Conservation (phyloP, 768 basidiomycete species). For the Pleurotus platypus region DNA sequence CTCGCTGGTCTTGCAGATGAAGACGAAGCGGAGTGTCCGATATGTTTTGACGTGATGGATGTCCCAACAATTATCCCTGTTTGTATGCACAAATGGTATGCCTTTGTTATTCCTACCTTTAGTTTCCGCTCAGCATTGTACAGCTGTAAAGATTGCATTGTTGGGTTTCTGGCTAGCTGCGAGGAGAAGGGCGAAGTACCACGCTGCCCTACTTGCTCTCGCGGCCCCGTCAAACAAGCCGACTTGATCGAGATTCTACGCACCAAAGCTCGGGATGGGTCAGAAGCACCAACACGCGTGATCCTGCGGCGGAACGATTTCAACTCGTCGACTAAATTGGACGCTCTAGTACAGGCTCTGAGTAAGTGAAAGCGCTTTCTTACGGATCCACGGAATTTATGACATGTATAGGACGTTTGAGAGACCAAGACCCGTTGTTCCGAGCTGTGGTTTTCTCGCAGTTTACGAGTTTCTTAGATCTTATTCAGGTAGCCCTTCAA, state of each 20-base stretch:
- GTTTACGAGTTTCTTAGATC: conserved; percentile 83
- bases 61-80: conserved; percentile 63
- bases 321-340: conserved; percentile 85
- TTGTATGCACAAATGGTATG: conserved; percentile 78
- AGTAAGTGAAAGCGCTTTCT: conserved; percentile 34
- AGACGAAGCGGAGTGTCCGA: conserved; percentile 64
- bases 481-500: conserved; percentile 69
- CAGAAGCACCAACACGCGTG: conserved; percentile 28
- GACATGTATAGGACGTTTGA: conserved; percentile 46
- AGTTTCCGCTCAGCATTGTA: background rate
- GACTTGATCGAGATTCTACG: conserved; percentile 64
- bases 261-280: conserved; percentile 19
- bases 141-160: conserved; percentile 90
- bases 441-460: conserved; percentile 89
- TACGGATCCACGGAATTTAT: background rate
- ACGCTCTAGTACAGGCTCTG: conserved; percentile 75
- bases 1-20: conserved; percentile 59
- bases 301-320: conserved; percentile 79
- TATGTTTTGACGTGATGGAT: conserved; percentile 80
- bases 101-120: background rate
- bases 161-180: conserved; percentile 65
- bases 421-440: conserved; percentile 71
- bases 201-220: conserved; percentile 76
- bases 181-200: conserved; percentile 68
- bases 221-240: conserved; percentile 62